Evolutionary conservation across 2,329 filamentous ascomycete genomes (phyloP).

Genomic region (Neophaeococcomyces mojaviensis): DNA sequence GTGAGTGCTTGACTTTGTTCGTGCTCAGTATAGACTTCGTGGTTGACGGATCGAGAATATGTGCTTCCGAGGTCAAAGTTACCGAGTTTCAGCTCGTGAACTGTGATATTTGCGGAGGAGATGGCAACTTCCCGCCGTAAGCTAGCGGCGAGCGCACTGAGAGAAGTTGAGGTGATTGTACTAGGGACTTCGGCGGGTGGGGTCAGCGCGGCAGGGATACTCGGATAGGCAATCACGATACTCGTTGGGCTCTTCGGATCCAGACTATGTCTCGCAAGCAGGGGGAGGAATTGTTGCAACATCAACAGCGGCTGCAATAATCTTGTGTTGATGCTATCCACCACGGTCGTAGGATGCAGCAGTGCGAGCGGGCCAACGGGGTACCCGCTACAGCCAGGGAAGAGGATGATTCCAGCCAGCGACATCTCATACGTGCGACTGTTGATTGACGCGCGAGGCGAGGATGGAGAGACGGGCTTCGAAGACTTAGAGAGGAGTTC

Average conservation of each 20-base stretch:
- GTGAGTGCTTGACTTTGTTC: slow-evolving; percentile 7
- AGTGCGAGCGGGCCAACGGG: slow-evolving; percentile 78
- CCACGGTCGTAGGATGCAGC: slow-evolving; percentile 74
- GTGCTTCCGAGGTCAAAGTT: slow-evolving; percentile 68
- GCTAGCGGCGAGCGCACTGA: slow-evolving; percentile 78
- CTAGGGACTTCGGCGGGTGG: slow-evolving; percentile 59
- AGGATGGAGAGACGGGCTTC: slow-evolving; percentile 12
- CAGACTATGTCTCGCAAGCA: slow-evolving; percentile 56
- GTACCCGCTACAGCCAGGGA: slow-evolving; percentile 69
- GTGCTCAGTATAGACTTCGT: slow-evolving; percentile 14
- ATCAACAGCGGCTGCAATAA: slow-evolving; percentile 83
- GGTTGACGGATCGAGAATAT: slow-evolving; percentile 8
- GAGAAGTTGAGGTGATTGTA: slow-evolving; percentile 72
- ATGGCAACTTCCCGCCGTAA: slow-evolving; percentile 71
- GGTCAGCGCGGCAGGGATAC: slow-evolving; percentile 38
- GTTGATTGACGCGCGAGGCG: slow-evolving; percentile 10
- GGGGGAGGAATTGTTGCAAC: slow-evolving; percentile 79
- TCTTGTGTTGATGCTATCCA: slow-evolving; percentile 86
- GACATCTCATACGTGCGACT: slow-evolving; percentile 30
- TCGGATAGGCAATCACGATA: slow-evolving; percentile 38
- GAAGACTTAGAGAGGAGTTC: slow-evolving; percentile 18
- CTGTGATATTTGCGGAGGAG: slow-evolving; percentile 58
- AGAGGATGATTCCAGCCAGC: slow-evolving; percentile 72
- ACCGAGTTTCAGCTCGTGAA: slow-evolving; percentile 83
- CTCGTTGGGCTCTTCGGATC: slow-evolving; percentile 33